Base-by-base conservation (phyloP, 1,139 yeast species). In the Schwanniomyces etchellsii region DNA sequence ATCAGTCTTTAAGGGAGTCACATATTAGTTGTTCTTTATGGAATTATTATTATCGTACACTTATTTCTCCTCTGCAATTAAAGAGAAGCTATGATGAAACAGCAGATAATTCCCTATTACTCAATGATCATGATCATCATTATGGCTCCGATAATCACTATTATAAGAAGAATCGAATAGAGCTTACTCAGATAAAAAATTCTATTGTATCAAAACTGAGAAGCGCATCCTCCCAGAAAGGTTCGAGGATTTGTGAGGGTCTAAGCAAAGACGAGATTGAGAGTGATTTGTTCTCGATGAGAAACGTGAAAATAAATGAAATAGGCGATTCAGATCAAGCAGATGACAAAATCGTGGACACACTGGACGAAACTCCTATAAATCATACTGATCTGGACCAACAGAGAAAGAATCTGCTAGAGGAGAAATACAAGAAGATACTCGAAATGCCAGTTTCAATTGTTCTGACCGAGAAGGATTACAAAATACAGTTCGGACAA, bases 1-100 rank as follows among this genome's bases (percentile, higher is more conserved):
- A 49, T 32, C 36, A 56, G 31, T 38, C 46, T 20, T 32, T 51
- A 24, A 42, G 48, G 36, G 35, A 46, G 11, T 31, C 44, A 25
- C 33, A 45, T 28, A 27, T 31, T 3, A 33, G 36, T 6, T 26
- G 35, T 4, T 24, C 33, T 11, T 32, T 43, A 9, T 47, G 52
- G 48, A 46, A 47, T 21, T 40, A 45, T 16, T 66, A 65, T 43
- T 63, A 61, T 37, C 47, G 54, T 15, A 52, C 67, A 2, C 48
- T 59, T 3, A 38, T 57, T 1, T 35, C 53, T 3, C 40, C 50
- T 2, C 31, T 35, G n/a, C 47, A 44, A 20, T 28, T 55, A 20
- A 42, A 43, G 22, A 29, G 38, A 14, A 23, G 37, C 10, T 28
- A 29, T n/a, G 36, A 35, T n/a, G 33, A 22, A 17, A 23, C 27